A percentile compares a stretch with the other conserved stretches of the same genome.
phyloP scores from a whole-genome alignment of 306 rosid genomes.

The Crotalaria pallida region DNA sequence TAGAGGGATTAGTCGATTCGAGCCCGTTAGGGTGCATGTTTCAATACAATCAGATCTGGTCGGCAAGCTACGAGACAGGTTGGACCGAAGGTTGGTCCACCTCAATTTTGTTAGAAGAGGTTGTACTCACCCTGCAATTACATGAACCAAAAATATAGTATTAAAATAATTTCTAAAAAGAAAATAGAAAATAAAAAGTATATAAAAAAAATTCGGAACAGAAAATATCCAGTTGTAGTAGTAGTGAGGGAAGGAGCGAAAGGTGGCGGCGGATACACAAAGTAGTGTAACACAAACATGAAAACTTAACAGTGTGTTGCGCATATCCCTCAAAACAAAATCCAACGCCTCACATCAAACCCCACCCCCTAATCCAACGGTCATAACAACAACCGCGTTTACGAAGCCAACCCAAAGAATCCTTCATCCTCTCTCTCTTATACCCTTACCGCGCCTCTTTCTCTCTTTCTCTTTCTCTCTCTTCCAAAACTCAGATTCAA shows the following conservation, averaged over 20 bases:
- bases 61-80: too few relatives aligned
- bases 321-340: constrained; percentile 24
- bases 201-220: too few relatives aligned
- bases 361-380: constrained; percentile 42
- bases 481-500: constrained; percentile 24
- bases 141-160: too few relatives aligned
- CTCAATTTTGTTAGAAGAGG: too few relatives aligned
- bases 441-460: constrained; percentile 43
- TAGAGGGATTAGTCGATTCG: too few relatives aligned
- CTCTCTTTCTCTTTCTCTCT: constrained; percentile 15
- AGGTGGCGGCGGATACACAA: constrained; percentile 63
- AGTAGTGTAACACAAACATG: not conserved
- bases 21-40: too few relatives aligned
- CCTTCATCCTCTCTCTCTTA: constrained; percentile 51
- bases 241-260: not conserved
- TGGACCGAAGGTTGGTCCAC: too few relatives aligned
- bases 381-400: constrained; percentile 41
- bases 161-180: too few relatives aligned
- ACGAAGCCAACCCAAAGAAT: constrained; percentile 55
- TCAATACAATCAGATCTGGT: too few relatives aligned
- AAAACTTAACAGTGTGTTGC: not conserved
- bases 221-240: not conserved
- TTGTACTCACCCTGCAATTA: too few relatives aligned
- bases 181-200: too few relatives aligned
- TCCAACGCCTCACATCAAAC: constrained; percentile 38